Evolutionary conservation across 257 asterid species (phyloP).

Genomic region (Nicotiana undulata): DNA sequence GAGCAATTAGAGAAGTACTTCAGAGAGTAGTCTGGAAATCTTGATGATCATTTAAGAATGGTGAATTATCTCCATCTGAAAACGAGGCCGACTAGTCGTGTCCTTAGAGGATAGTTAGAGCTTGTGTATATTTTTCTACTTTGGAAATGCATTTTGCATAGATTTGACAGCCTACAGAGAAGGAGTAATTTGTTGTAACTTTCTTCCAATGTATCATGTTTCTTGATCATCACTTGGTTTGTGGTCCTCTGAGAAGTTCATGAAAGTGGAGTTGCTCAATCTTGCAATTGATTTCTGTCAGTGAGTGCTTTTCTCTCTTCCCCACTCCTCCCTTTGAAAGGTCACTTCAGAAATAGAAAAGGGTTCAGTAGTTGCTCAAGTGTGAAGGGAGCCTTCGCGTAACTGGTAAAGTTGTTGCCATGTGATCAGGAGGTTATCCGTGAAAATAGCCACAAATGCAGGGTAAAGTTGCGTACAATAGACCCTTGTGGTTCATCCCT

Average conservation of each 20-base stretch:
- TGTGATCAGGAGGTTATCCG: no score
- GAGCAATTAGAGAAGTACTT: conserved; percentile 54
- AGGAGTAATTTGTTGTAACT: background rate
- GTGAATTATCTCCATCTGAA: background rate
- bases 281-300: background rate
- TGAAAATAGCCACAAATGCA: no score
- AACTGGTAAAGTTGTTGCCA: no score
- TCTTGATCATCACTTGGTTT: background rate
- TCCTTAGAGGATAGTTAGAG: background rate
- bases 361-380: no score
- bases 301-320: background rate
- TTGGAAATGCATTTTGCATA: background rate
- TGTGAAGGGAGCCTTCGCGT: no score
- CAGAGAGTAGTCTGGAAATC: conserved; percentile 39
- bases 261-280: background rate
- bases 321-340: background rate
- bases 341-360: background rate
- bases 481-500: no score
- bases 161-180: background rate
- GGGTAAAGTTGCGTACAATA: no score
- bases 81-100: background rate
- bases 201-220: background rate
- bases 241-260: conserved; percentile 4
- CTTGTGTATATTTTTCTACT: background rate
- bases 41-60: conserved; percentile 3